Percentiles rank a stretch among this genome's conserved stretches.
phyloP scores from a whole-genome alignment of 345 rosid species.

The Draba incana region DNA sequence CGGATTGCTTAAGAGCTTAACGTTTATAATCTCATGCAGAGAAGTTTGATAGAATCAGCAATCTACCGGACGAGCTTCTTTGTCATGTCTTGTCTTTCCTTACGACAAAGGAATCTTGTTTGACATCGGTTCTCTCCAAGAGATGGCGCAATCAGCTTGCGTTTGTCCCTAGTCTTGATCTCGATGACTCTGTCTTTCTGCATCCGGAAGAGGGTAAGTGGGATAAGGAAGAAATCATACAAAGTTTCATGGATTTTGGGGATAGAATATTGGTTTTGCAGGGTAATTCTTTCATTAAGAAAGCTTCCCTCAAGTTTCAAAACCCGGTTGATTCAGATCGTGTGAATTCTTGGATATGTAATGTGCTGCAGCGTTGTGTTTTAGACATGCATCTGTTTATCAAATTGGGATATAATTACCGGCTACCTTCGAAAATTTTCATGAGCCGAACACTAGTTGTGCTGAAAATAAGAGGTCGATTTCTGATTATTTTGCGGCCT shows the following conservation, averaged over 20 bases:
- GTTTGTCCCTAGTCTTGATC: not conserved
- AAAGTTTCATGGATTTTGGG: not conserved
- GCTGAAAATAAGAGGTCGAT: not conserved
- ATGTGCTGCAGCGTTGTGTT: not conserved
- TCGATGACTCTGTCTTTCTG: conserved; percentile 7
- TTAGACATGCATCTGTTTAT: not conserved
- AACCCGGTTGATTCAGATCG: not conserved
- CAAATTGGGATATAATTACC: not conserved
- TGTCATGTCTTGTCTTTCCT: conserved; percentile 8
- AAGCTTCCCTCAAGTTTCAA: not conserved
- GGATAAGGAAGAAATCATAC: not conserved
- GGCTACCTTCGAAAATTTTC: not conserved
- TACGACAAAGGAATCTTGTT: not conserved
- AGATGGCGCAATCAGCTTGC: not conserved
- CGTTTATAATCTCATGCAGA: not conserved
- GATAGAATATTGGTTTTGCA: not conserved
- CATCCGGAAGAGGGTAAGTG: not conserved
- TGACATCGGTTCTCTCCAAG: not conserved
- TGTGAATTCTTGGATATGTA: not conserved
- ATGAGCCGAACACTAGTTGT: not conserved
- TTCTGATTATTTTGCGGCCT: not conserved
- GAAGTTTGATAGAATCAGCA: not conserved
- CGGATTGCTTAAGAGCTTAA: not conserved
- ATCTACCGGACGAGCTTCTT: not conserved
- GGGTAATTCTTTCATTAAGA: not conserved